phyloP scores from a whole-genome alignment of 2,329 filamentous ascomycete genomes.

The Xylaria sp. region DNA sequence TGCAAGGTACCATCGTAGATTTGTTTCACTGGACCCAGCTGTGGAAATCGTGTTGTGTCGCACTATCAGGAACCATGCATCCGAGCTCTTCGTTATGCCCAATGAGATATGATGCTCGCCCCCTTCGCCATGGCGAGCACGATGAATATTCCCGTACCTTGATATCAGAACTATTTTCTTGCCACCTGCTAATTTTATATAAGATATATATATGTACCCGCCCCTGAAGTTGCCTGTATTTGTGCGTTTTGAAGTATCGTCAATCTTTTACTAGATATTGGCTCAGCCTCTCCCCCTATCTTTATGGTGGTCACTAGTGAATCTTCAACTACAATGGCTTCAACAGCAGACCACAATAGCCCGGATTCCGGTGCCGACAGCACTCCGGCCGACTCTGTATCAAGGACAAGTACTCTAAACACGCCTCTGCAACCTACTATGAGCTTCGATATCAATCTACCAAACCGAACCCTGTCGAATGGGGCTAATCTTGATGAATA shows the following conservation, averaged over 20 bases:
- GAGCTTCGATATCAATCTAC: constrained; percentile 56
- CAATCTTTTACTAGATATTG: neutral
- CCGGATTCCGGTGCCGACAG: neutral
- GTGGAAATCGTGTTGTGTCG: neutral
- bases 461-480: constrained; percentile 66
- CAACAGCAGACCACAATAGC: neutral
- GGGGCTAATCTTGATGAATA: constrained; percentile 71
- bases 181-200: constrained; percentile 10
- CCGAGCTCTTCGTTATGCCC: neutral
- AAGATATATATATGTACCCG: neutral
- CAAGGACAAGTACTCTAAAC: constrained; percentile 16
- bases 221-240: neutral
- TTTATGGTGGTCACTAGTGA: neutral
- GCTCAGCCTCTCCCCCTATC: neutral
- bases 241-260: neutral
- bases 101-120: constrained; percentile 16
- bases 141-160: neutral
- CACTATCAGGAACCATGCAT: neutral
- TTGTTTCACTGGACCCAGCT: neutral
- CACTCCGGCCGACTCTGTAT: constrained; percentile 1
- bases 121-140: constrained; percentile 8
- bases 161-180: neutral
- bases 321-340: constrained; percentile 10
- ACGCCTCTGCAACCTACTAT: constrained; percentile 9
- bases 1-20: constrained; percentile 6